Evolutionary conservation across 2,329 filamentous ascomycete species (phyloP).

Genomic region (Hymenoscyphus albidus): DNA sequence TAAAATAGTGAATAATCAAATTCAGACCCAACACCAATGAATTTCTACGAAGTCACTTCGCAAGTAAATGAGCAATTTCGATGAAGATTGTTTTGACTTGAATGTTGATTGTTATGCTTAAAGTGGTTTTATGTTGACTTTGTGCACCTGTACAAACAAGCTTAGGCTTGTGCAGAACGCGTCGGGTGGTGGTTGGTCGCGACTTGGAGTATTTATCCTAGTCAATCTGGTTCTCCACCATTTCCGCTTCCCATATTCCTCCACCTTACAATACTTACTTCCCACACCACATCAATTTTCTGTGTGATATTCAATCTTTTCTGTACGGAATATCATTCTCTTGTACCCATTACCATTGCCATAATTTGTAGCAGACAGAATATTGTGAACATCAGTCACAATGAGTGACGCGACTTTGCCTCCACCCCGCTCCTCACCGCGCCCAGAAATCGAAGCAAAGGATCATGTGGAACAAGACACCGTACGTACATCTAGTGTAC

Average conservation of each 20-base stretch:
- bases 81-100: not conserved
- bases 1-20: too few species aligned
- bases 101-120: not conserved
- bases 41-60: too few species aligned
- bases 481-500: constrained; percentile 21
- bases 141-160: constrained; percentile 3
- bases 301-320: not conserved
- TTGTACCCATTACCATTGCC: not conserved
- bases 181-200: constrained; percentile 5
- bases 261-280: not conserved
- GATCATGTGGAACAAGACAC: constrained; percentile 22
- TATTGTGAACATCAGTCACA: constrained; percentile 7
- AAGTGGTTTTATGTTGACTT: constrained; percentile 3
- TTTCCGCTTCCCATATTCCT: not conserved
- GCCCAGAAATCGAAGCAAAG: constrained; percentile 15
- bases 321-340: not conserved
- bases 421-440: constrained; percentile 27
- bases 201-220: constrained; percentile 1
- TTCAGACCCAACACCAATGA: too few species aligned
- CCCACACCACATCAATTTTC: constrained; percentile 4
- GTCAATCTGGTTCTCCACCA: not conserved
- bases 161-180: constrained; percentile 6
- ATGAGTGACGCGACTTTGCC: constrained; percentile 36
- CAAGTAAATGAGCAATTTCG: not conserved
- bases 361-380: not conserved